Conservation (phyloP, 352 stramenopile genomes). For the Pythium graminicola region DNA sequence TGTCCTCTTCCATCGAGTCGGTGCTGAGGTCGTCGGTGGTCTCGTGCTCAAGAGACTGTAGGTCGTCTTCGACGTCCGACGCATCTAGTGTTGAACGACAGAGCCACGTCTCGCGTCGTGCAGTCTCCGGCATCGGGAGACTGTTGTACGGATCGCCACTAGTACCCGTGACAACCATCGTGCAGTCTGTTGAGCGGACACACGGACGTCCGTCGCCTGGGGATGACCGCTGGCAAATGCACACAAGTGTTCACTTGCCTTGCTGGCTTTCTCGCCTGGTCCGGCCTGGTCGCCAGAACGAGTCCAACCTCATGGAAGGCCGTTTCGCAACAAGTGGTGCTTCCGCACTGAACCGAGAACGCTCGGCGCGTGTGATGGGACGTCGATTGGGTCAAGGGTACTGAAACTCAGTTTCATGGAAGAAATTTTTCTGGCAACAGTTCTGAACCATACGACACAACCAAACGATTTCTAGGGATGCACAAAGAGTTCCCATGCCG, state of each 20-base stretch:
- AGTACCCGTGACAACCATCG: background rate
- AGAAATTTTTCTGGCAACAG: background rate
- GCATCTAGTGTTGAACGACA: constrained; percentile 51
- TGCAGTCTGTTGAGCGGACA: background rate
- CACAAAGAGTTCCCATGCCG: constrained; percentile 28
- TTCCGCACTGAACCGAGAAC: constrained; percentile 18
- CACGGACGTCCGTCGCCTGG: background rate
- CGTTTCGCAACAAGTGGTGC: constrained; percentile 14
- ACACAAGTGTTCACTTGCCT: background rate
- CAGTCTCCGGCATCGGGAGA: background rate
- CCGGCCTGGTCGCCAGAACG: constrained; percentile 3
- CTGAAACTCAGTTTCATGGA: constrained; percentile 11
- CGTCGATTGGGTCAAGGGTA: background rate
- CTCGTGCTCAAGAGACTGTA: constrained; percentile 10
- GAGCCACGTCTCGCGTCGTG: constrained; percentile 37
- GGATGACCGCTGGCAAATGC: constrained; percentile 6
- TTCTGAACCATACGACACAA: too few species aligned
- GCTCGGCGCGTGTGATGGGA: background rate
- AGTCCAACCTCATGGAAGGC: constrained; percentile 2
- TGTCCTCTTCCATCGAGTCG: background rate
- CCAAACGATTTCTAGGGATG: too few species aligned
- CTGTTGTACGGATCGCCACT: background rate
- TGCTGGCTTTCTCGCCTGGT: background rate
- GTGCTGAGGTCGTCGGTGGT: too few species aligned
- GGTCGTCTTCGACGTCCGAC: constrained; percentile 29